Conservation (phyloP, 345 rosid species). For the Ailanthus altissimus region DNA sequence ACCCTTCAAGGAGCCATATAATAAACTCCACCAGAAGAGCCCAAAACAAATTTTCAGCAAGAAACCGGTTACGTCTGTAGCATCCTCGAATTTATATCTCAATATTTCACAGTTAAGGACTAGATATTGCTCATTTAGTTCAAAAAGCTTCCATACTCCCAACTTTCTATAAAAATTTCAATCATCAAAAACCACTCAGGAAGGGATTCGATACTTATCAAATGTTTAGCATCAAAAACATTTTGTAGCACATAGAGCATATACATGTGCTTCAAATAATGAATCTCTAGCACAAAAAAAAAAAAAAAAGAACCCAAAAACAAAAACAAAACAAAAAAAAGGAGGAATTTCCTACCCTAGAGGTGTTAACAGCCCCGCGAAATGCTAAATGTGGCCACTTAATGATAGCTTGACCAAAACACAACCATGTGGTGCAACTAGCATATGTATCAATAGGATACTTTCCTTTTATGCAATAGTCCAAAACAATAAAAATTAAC, state of each 20-base stretch:
- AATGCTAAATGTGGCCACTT: not conserved
- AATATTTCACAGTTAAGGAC: not conserved
- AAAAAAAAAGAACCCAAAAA: not conserved
- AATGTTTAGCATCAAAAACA: not conserved
- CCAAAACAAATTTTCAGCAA: not conserved
- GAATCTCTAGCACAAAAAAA: not conserved
- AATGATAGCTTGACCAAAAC: not conserved
- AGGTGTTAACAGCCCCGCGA: not conserved
- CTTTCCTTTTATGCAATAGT: not conserved
- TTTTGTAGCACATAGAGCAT: not conserved
- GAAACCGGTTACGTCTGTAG: not conserved
- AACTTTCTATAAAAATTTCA: not conserved
- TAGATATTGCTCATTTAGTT: not conserved
- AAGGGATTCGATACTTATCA: not conserved
- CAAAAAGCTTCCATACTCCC: not conserved
- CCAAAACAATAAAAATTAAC: not conserved
- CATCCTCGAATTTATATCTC: not conserved
- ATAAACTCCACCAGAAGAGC: not conserved
- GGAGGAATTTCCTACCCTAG: not conserved
- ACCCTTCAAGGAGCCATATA: not conserved
- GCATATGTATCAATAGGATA: not conserved
- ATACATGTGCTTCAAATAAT: not conserved
- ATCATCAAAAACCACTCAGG: not conserved
- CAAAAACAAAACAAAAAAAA: not conserved
- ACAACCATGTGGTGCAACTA: not conserved